Evolutionary conservation across 2,329 filamentous ascomycete species (phyloP), one percentile per base, ranked within the genome.

Genomic region (Boeremia lycopersici): DNA sequence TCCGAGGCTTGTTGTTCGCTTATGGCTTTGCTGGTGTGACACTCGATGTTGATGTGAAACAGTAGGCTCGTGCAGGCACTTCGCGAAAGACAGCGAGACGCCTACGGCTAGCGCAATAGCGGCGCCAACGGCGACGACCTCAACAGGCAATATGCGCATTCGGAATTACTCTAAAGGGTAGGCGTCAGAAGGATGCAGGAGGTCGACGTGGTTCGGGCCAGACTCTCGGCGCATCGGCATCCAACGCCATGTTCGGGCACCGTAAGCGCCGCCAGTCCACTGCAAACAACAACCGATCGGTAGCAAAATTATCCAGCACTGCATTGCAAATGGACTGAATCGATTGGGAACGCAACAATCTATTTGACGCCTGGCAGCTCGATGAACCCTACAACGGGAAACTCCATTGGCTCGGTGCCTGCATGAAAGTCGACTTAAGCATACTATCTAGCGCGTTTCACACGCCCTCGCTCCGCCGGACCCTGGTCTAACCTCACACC

Each of bases 391-490:
- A 41, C 36, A 15, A 17, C 17, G 23, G 26, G 28, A 11, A 11
- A 13, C 13, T 25, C 38, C 36, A 62, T 63, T 65, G 64, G 62
- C 43, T 39, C 23, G 33, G 40, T 62, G 53, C 53, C 58, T 65
- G 70, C 69, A 72, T 71, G 42, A 63, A 25, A 17, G 43, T 52
- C 52, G 50, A 48, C 55, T 48, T 58, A 63, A 56, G 57, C 56
- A 50, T 56, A 48, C 50, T 57, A 59, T 57, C 54, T 63, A 59
- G 62, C 38, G 63, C 58, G 71, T 73, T 73, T 72, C 69, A 70
- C 53, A 51, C 36, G 50, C 45, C 38, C 48, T 63, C 64, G 60
- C 60, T 61, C 52, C 52, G 45, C 48, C 33, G 42, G 53, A 56
- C 49, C 53, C 46, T 56, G 45, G 46, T 57, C 53, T 56, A 41